Evolutionary conservation across 2,329 filamentous ascomycete genomes (phyloP).

Genomic region (Trematosphaeria pertusa): DNA sequence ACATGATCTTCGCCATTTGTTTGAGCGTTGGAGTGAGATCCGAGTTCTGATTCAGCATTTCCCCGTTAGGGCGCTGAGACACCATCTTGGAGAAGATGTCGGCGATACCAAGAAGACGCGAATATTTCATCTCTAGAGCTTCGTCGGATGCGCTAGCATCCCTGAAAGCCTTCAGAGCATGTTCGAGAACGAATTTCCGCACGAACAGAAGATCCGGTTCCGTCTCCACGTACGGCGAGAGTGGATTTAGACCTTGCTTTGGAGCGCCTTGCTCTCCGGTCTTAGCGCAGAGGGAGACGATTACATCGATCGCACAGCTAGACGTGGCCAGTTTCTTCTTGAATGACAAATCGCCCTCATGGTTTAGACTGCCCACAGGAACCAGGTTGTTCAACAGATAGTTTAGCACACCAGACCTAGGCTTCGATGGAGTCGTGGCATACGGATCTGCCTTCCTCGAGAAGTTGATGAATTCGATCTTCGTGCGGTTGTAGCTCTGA

Average conservation of each 20-base stretch:
- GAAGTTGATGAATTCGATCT: conserved; percentile 99
- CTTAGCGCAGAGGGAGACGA: conserved; percentile 87
- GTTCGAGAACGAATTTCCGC: conserved; percentile 92
- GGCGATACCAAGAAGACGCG: conserved; percentile 82
- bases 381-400: conserved; percentile 86
- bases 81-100: conserved; percentile 95
- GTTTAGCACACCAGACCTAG: conserved; percentile 88
- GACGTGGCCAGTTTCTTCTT: conserved; percentile 90
- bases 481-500: conserved; percentile 89
- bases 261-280: conserved; percentile 77
- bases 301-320: conserved; percentile 81
- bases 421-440: conserved; percentile 89
- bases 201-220: conserved; percentile 89
- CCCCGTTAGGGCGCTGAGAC: conserved; percentile 59
- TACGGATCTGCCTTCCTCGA: conserved; percentile 88
- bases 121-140: conserved; percentile 82
- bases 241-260: conserved; percentile 44
- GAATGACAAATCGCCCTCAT: conserved; percentile 74
- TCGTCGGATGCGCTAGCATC: conserved; percentile 83
- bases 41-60: conserved; percentile 46
- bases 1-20: conserved; percentile 93
- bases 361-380: conserved; percentile 69
- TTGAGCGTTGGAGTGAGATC: conserved; percentile 67
- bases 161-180: conserved; percentile 88
- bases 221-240: conserved; percentile 65